Base-by-base conservation (phyloP, 192 early-diverging fungal genomes). In the Chytriomyces sp. region DNA sequence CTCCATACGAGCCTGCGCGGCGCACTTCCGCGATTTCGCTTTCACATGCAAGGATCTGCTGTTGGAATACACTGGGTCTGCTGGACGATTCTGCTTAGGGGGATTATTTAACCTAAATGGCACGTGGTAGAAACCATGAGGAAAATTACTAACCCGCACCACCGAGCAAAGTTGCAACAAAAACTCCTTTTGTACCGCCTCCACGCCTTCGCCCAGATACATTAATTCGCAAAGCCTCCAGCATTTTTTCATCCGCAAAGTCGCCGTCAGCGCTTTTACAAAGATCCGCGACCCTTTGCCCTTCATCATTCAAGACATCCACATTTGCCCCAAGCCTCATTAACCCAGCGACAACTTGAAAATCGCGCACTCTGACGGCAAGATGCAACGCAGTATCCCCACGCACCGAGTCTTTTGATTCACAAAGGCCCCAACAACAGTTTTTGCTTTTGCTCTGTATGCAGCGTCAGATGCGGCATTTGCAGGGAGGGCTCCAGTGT, bases 371-470 rank as follows among this genome's bases (percentile, higher is more conserved):
- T 18, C 75, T 67, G 16, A 76, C 64, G 50, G 80, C 80, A 44
- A 81, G 20, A 60, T 75, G 72, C 50, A 81, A 47, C 0, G 80
- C 80, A 18, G 80, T 77, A 50, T 81, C 67, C 24, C 76, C 70
- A 35, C 35, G 35, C 7, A 18, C 20, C 26, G 11, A 20, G 59
- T 81, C 75, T 53, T 16, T 16, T 18, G 48, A 79, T 81, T 65
- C 6, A 81, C 35, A 61, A 78, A 78, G 11, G 46, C 69, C 13
- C 35, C 53, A 20, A 72, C 64, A 23, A 68, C 64, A 44, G 47
- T 49, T 50, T 64, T 66, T 7, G 53, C 75, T 28, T 68, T 47
- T 7, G 16, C 48, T 7, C 53, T 49, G 64, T 47, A 67, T 23
- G 35, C 3, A 35, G 16, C 61, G 10, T 7, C n/a, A 11, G n/a